These are phyloP conservation scores for Termitomyces sp. DNA, from an alignment of 768 basidiomycete species.

Conservation along the genomic window DNA sequence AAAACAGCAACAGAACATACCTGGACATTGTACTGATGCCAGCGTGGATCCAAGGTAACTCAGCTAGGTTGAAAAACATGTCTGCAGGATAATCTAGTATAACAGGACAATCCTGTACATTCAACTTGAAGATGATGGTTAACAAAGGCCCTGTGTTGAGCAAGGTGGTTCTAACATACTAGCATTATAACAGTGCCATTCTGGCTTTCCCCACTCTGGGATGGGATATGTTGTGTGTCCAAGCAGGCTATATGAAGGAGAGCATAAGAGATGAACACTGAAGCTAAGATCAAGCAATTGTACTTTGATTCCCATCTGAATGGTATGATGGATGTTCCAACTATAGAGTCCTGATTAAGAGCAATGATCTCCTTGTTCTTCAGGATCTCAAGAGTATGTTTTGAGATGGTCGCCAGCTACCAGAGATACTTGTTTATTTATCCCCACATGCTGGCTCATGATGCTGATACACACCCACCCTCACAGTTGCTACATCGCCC, in stretches of 20 bases:
- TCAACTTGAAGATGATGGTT: conserved; percentile 36
- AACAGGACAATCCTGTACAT: no score
- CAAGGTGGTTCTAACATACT: conserved; percentile 25
- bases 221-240: conserved; percentile 35
- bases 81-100: conserved; percentile 46
- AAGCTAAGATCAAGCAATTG: conserved; percentile 9
- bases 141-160: not conserved
- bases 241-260: conserved; percentile 23
- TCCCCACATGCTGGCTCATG: no score
- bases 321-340: conserved; percentile 59
- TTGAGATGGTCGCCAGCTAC: conserved; percentile 39
- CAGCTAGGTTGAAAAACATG: conserved; percentile 57
- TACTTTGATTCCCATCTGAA: conserved; percentile 67
- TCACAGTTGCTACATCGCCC: no score
- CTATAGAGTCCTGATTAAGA: conserved; percentile 63
- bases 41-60: conserved; percentile 63
- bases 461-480: no score
- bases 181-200: conserved; percentile 66
- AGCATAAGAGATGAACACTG: not conserved
- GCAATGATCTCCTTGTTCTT: conserved; percentile 62
- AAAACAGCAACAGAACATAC: conserved; percentile 25
- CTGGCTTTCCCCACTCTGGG: conserved; percentile 58
- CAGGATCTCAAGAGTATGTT: conserved; percentile 50
- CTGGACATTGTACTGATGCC: conserved; percentile 55
- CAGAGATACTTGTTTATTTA: not conserved